Evolutionary conservation across 805 yeast species (phyloP), one percentile per base, ranked within the genome.

Genomic region (Scheffersomyces lignosus): DNA sequence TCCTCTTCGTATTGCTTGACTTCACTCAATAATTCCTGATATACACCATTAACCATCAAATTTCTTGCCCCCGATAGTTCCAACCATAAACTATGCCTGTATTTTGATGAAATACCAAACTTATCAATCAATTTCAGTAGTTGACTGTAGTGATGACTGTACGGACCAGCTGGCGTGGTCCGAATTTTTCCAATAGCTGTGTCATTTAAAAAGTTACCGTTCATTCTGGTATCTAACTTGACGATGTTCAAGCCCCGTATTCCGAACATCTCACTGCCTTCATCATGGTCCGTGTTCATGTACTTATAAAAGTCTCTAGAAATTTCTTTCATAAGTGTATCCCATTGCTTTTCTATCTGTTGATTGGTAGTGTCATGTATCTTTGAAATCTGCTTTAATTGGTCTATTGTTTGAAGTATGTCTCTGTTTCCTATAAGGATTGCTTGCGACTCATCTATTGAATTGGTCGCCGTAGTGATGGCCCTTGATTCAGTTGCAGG

Each of bases 11-110:
- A 31, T 12, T 27, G 33, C 15, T 38, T 37, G 10, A 40, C 41
- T 15, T 43, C 46, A 17, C 46, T 23, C 55, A 57, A 36, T 48
- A 62, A 27, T 50, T 56, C 55, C 15, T 58, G 70, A 45, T 68
- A 78, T 30, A 71, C 73, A 0, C 79, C 78, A 3, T 79, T 77
- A 4, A 68, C 64, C 29, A 56, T 57, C 3, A 70, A 41, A 31
- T 58, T 54, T 39, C 62, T 62, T 0, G 80, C 76, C 0, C 80
- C 81, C 3, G 74, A 65, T n/a, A 79, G 60, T 43, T 78, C 79
- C 9, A 68, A 54, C 83, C 83, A 78, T 7, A 78, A 55, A 24
- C 58, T 54, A 15, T 74, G 61, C 4, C 82, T 56, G 38, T 73
- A 65, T 17, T 66, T 66, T 31, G 66, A 58, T 0, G 82, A 80